Evolutionary conservation across 2,329 filamentous ascomycete species (phyloP).

Genomic region (Taxawa tesnikishii): DNA sequence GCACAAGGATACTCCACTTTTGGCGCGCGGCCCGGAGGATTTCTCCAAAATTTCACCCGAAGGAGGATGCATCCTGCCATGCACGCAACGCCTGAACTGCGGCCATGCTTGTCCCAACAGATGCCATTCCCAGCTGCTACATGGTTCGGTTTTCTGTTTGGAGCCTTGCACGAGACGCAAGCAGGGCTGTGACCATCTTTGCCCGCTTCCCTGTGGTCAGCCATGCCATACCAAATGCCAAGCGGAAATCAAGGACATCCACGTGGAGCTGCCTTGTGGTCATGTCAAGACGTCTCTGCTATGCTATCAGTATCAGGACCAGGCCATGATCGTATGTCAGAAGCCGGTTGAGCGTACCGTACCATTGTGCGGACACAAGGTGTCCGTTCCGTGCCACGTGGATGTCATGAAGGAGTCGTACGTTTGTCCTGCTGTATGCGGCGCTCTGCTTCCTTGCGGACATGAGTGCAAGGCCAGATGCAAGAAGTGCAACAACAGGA

Average conservation of each 20-base stretch:
- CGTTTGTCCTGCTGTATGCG: conserved; percentile 39
- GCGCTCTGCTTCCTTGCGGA: conserved; percentile 38
- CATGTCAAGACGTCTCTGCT: conserved; percentile 12
- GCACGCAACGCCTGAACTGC: conserved; percentile 30
- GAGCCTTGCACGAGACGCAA: conserved; percentile 25
- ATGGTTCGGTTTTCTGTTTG: conserved; percentile 27
- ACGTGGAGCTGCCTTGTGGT: conserved; percentile 18
- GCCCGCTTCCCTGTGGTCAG: no score
- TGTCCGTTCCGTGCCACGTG: conserved; percentile 36
- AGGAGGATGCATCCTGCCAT: conserved; percentile 45
- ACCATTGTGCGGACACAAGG: conserved; percentile 42
- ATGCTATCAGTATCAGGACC: conserved; percentile 27
- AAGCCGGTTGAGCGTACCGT: conserved; percentile 34
- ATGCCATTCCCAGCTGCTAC: conserved; percentile 33
- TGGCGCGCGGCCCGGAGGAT: conserved; percentile 42
- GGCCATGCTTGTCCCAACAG: conserved; percentile 32
- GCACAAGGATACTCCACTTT: conserved; percentile 41
- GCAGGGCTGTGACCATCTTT: conserved; percentile 29
- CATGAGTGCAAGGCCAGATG: conserved; percentile 44
- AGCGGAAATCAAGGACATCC: conserved; percentile 13
- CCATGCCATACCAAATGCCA: conserved; percentile 24
- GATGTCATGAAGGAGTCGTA: conserved; percentile 32
- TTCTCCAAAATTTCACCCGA: conserved; percentile 46
- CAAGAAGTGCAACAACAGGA: conserved; percentile 31
- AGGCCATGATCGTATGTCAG: conserved; percentile 36